Evolutionary conservation across 257 asterid species (phyloP).

Genomic region (Fraxinus pennsylvanica): DNA sequence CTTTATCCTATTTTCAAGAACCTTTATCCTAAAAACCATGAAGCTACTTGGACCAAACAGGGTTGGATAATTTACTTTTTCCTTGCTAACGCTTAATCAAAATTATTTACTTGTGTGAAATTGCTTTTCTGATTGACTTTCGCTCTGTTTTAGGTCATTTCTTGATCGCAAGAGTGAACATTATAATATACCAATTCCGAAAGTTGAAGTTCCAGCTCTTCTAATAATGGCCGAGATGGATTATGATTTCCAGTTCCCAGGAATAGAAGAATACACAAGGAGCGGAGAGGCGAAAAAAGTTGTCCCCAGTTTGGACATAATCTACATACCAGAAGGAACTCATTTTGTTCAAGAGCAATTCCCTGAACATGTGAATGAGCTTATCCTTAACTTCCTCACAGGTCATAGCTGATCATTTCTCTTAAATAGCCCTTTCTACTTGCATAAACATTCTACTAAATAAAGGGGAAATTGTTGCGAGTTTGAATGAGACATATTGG

Average conservation of each 20-base stretch:
- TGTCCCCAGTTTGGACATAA: conserved; percentile 42
- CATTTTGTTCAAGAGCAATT: conserved; percentile 75
- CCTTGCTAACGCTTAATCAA: too few species aligned
- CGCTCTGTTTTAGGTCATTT: conserved; percentile 21
- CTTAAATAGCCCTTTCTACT: neutral
- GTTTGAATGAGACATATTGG: neutral
- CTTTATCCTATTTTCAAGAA: too few species aligned
- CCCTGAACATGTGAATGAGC: conserved; percentile 55
- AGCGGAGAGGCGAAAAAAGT: conserved; percentile 36
- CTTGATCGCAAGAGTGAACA: conserved; percentile 3
- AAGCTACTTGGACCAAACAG: conserved; percentile 15
- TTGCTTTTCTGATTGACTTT: too few species aligned
- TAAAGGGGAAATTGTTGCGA: neutral
- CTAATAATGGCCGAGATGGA: conserved; percentile 64
- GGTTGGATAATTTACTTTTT: conserved; percentile 26
- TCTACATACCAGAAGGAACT: conserved; percentile 51
- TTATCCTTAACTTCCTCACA: conserved; percentile 48
- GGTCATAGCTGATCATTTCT: conserved; percentile 22
- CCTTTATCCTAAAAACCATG: too few species aligned
- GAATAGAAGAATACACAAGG: conserved; percentile 45
- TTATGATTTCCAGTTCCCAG: conserved; percentile 56
- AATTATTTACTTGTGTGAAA: too few species aligned
- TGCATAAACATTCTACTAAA: neutral
- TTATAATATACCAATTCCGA: conserved; percentile 20
- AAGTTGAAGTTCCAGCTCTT: conserved; percentile 45